Evolutionary conservation across 176 grass and related monocot species (phyloP).

Genomic region (Musa schizocarpa): DNA sequence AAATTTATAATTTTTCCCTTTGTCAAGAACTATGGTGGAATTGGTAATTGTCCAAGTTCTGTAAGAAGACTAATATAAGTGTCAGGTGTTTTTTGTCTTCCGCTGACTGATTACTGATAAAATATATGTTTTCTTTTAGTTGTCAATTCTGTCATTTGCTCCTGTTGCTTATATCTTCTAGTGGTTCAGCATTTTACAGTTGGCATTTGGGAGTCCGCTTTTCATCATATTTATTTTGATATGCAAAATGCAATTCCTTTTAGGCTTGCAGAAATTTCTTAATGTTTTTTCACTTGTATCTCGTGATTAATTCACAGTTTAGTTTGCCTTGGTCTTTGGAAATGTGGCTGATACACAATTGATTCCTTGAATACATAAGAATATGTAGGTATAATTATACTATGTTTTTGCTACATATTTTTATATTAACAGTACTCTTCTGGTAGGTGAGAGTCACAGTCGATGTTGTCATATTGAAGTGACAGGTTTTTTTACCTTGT

Average conservation of each 20-base stretch:
- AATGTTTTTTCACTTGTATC: background rate
- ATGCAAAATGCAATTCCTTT: background rate
- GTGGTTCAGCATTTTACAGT: too few species aligned
- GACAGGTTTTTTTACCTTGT: background rate
- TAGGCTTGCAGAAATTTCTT: too few species aligned
- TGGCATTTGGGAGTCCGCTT: background rate
- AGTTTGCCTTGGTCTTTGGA: background rate
- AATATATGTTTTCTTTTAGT: background rate
- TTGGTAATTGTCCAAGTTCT: too few species aligned
- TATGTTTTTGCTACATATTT: too few species aligned
- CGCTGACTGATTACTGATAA: background rate
- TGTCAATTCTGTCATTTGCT: background rate
- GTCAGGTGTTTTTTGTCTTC: background rate
- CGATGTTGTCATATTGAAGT: background rate
- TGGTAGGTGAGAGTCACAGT: background rate
- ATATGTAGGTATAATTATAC: too few species aligned
- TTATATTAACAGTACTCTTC: too few species aligned
- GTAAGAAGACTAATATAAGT: background rate
- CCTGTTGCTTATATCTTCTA: too few species aligned
- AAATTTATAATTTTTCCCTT: background rate
- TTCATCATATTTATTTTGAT: background rate
- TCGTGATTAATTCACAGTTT: background rate
- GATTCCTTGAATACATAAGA: background rate
- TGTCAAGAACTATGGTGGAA: background rate
- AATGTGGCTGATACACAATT: background rate